These are phyloP conservation scores for Gnomoniopsis smithogilvyi DNA, from an alignment of 2,329 filamentous ascomycete genomes.

Conservation along the genomic window DNA sequence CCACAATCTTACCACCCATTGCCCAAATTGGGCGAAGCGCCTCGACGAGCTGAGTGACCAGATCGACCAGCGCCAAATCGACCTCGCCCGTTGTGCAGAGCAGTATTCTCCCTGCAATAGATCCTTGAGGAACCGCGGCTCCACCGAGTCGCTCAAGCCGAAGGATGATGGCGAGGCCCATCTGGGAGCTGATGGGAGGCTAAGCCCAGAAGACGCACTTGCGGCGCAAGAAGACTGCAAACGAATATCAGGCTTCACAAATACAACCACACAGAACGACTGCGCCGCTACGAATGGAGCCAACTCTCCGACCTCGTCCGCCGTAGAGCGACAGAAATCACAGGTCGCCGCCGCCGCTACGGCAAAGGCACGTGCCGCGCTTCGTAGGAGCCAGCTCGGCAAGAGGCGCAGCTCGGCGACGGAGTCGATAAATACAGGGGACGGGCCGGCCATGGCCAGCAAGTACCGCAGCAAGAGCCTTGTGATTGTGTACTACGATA, in stretches of 20 bases:
- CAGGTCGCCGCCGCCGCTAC: conserved; percentile 44
- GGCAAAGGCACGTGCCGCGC: conserved; percentile 42
- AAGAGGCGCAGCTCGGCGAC: conserved; percentile 21
- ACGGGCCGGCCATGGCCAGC: conserved; percentile 34
- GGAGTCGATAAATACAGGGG: conserved; percentile 49
- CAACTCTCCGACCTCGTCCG: conserved; percentile 33
- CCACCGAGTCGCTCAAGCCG: conserved; percentile 25
- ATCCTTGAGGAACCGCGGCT: conserved; percentile 24
- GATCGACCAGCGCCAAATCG: conserved; percentile 58
- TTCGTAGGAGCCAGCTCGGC: conserved; percentile 47
- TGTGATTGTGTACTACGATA: conserved; percentile 91
- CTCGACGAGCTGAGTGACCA: conserved; percentile 59
- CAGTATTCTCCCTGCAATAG: conserved; percentile 24
- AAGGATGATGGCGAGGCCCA: conserved; percentile 21
- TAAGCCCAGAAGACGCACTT: not conserved
- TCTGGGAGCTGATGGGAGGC: not conserved
- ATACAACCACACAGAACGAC: conserved; percentile 10
- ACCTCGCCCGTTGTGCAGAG: conserved; percentile 44
- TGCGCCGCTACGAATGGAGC: conserved; percentile 21
- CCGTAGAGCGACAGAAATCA: conserved; percentile 37
- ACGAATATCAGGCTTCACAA: not conserved
- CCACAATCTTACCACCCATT: conserved; percentile 49
- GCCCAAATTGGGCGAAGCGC: conserved; percentile 58
- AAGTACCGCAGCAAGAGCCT: conserved; percentile 70
- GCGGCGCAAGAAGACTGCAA: not conserved